phyloP scores from a whole-genome alignment of 352 stramenopile genomes.

The Globisporangium spinosum region DNA sequence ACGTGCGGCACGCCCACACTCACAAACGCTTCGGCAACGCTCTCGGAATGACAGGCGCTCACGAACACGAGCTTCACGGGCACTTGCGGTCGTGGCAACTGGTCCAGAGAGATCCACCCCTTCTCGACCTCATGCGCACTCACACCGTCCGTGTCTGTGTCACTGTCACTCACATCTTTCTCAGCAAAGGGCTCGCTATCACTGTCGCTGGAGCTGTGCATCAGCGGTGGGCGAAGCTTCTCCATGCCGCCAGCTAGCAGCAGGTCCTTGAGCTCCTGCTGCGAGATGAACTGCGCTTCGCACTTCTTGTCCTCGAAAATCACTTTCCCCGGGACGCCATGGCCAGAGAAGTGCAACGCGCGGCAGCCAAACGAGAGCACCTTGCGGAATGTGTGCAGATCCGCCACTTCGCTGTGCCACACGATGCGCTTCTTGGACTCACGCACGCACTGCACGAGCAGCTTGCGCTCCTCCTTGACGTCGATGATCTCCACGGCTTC shows the following conservation, averaged over 20 bases:
- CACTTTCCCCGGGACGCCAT: constrained; percentile 69
- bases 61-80: constrained; percentile 86
- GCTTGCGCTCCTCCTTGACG: constrained; percentile 69
- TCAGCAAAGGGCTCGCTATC: background rate
- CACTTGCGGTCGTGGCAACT: constrained; percentile 31
- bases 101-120: constrained; percentile 38
- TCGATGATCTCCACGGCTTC: constrained; percentile 86
- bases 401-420: constrained; percentile 77
- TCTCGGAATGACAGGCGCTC: constrained; percentile 88
- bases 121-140: constrained; percentile 44
- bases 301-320: constrained; percentile 82
- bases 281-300: constrained; percentile 80
- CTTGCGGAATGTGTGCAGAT: constrained; percentile 80
- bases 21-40: constrained; percentile 86
- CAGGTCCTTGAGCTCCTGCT: constrained; percentile 73
- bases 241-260: constrained; percentile 63
- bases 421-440: constrained; percentile 59
- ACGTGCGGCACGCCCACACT: constrained; percentile 88
- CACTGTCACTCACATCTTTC: constrained; percentile 4
- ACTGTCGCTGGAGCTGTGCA: constrained; percentile 13
- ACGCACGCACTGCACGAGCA: constrained; percentile 70
- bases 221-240: constrained; percentile 11
- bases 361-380: constrained; percentile 75
- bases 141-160: constrained; percentile 16
- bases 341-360: constrained; percentile 76